Percentiles rank a stretch among this genome's conserved stretches.
Conservation (phyloP, 225 moss, liverwort and hornwort species). For the Neckera pumila region DNA sequence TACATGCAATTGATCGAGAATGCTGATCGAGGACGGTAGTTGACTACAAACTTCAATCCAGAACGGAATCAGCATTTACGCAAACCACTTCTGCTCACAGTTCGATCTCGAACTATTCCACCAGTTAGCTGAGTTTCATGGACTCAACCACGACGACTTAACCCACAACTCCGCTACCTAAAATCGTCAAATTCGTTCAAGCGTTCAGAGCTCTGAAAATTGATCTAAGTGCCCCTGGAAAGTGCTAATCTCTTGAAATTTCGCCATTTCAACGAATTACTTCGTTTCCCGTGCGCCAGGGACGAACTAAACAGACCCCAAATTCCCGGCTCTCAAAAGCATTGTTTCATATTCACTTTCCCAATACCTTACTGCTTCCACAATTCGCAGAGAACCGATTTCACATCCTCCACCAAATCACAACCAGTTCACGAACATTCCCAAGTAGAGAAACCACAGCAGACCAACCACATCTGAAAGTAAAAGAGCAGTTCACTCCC, state of each 20-base stretch:
- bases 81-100: not conserved
- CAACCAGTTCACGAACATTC: not conserved
- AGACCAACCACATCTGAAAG: too few relatives aligned
- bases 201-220: too few relatives aligned
- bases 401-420: not conserved
- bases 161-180: not conserved
- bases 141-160: not conserved
- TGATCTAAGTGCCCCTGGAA: not conserved
- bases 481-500: not conserved
- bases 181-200: not conserved
- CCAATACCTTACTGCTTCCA: not conserved
- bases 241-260: not conserved
- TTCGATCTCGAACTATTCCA: not conserved
- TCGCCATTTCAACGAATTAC: not conserved
- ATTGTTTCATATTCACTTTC: not conserved
- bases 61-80: not conserved
- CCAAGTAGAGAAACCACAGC: not conserved
- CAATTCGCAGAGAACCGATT: not conserved
- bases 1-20: not conserved
- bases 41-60: not conserved
- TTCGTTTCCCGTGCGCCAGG: not conserved
- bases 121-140: not conserved
- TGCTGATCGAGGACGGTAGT: too few relatives aligned
- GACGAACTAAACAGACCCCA: not conserved
- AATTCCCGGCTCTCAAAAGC: too few relatives aligned